A percentile compares a stretch with the other conserved stretches of the same genome.
phyloP scores from a whole-genome alignment of 805 yeast species.

The Sugiyamaella lignohabitans region DNA sequence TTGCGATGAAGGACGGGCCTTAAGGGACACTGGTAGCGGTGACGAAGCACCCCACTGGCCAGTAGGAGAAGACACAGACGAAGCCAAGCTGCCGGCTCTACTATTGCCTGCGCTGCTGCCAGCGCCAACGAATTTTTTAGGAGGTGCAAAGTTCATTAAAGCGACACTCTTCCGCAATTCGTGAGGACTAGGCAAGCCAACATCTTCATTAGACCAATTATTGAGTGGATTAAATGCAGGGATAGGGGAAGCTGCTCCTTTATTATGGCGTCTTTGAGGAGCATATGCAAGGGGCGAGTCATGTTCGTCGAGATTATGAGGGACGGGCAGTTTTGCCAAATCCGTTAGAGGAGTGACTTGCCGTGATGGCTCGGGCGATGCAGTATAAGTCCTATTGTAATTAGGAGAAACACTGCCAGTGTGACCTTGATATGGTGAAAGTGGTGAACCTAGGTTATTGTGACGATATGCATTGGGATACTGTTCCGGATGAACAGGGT shows the following conservation, averaged over 20 bases:
- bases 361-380: conserved; percentile 8
- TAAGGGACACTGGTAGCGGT: not conserved
- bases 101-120: conserved; percentile 1
- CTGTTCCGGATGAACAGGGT: not conserved
- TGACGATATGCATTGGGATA: not conserved
- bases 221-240: conserved; percentile 10
- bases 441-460: not conserved
- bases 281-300: conserved; percentile 21
- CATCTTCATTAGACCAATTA: conserved; percentile 6
- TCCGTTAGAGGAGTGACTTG: conserved; percentile 16
- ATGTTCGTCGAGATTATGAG: conserved; percentile 21
- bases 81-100: conserved; percentile 6
- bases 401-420: not conserved
- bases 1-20: conserved; percentile 16
- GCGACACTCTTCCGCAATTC: conserved; percentile 20
- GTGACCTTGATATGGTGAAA: not conserved
- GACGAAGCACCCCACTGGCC: not conserved
- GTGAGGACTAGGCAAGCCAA: conserved; percentile 22
- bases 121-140: conserved; percentile 17
- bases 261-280: conserved; percentile 16
- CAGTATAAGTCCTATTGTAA: not conserved
- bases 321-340: conserved; percentile 21
- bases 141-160: conserved; percentile 24
- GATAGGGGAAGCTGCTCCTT: conserved; percentile 11
- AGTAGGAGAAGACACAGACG: conserved; percentile 2